Conservation (phyloP, 1,284 basidiomycete genomes). For the Volvariella surrecta region DNA sequence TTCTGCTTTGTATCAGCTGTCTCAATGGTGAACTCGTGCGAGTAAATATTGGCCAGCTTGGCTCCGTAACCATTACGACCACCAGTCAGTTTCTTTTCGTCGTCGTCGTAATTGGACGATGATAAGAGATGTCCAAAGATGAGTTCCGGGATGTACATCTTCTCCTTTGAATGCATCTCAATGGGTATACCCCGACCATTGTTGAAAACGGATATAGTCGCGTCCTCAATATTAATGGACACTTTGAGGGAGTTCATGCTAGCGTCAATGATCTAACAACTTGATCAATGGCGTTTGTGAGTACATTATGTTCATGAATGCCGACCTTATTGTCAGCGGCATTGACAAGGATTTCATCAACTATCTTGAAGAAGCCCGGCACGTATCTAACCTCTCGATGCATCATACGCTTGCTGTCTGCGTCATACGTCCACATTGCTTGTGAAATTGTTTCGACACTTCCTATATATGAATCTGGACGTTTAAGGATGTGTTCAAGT, state of each 20-base stretch:
- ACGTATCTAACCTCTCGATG: constrained; percentile 84
- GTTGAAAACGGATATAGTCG: constrained; percentile 90
- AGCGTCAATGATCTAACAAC: constrained; percentile 76
- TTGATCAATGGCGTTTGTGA: constrained; percentile 1
- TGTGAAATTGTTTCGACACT: constrained; percentile 84
- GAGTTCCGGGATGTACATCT: constrained; percentile 94
- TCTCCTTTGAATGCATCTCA: constrained; percentile 90
- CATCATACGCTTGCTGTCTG: constrained; percentile 73
- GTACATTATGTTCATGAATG: constrained; percentile 4
- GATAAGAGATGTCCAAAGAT: constrained; percentile 97
- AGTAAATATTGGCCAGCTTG: constrained; percentile 98
- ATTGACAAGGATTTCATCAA: constrained; percentile 99
- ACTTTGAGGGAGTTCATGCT: constrained; percentile 89
- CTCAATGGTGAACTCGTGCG: constrained; percentile 94
- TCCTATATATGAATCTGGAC: constrained; percentile 98
- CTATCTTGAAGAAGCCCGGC: constrained; percentile 99
- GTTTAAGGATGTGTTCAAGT: constrained; percentile 93
- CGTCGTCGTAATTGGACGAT: constrained; percentile 97
- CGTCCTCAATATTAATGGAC: constrained; percentile 78
- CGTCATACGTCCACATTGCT: constrained; percentile 88
- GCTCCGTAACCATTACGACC: constrained; percentile 99
- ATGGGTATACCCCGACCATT: constrained; percentile 97
- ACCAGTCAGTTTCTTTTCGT: constrained; percentile 98
- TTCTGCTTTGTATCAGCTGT: constrained; percentile 90
- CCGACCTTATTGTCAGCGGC: constrained; percentile 97